These are phyloP conservation scores for Geotrichum candidum DNA, from an alignment of 1,139 yeast species.

Conservation along the genomic window DNA sequence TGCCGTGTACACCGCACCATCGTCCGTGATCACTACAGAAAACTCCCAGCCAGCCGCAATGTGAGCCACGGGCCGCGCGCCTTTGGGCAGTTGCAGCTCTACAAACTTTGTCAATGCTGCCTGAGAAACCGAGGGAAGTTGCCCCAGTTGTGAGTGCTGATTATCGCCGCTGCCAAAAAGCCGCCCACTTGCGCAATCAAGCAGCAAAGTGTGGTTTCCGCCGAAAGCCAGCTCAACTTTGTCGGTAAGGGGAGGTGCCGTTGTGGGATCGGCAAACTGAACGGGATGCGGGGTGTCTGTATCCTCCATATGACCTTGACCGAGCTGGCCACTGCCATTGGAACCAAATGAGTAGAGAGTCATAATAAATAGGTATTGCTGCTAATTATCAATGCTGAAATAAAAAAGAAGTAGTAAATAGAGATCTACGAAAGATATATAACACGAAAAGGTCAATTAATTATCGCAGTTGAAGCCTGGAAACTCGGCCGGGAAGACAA, in stretches of 20 bases:
- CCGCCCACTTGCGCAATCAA: conserved; percentile 44
- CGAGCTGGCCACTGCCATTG: conserved; percentile 75
- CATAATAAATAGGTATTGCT: conserved; percentile 17
- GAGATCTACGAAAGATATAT: not conserved
- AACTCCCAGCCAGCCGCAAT: conserved; percentile 74
- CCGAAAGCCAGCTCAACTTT: conserved; percentile 46
- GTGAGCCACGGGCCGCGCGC: conserved; percentile 1
- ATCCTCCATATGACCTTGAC: conserved; percentile 56
- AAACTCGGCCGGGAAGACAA: not conserved
- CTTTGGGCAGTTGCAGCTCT: conserved; percentile 5
- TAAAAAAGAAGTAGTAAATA: not conserved
- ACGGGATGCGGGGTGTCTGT: conserved; percentile 34
- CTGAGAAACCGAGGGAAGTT: not conserved
- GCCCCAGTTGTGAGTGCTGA: conserved; percentile 49
- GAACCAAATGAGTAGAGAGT: conserved; percentile 65
- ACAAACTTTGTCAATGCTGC: not conserved
- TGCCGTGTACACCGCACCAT: conserved; percentile 44
- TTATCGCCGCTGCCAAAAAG: conserved; percentile 60
- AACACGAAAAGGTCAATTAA: not conserved
- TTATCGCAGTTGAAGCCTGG: not conserved
- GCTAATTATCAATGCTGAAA: not conserved
- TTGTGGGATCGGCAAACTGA: conserved; percentile 20
- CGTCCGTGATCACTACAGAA: conserved; percentile 45
- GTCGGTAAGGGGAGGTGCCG: conserved; percentile 1
- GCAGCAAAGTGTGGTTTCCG: conserved; percentile 76